These are phyloP conservation scores for Talaromyces thailandensis DNA, from an alignment of 495 filamentous ascomycete species.

Conservation along the genomic window DNA sequence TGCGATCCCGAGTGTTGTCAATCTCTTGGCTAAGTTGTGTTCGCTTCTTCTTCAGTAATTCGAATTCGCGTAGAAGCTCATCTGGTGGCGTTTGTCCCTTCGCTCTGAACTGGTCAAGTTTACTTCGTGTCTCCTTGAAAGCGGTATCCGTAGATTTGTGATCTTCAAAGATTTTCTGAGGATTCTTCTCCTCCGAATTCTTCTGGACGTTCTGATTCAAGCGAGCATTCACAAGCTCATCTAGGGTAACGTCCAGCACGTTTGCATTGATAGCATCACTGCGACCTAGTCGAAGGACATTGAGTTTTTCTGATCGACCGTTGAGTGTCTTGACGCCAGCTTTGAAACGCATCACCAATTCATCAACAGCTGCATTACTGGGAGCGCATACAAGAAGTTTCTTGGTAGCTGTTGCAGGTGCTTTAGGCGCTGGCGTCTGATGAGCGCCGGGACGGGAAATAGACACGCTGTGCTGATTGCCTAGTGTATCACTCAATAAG, in stretches of 20 bases:
- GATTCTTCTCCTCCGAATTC: constrained; percentile 42
- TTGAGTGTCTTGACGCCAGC: constrained; percentile 70
- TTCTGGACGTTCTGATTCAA: constrained; percentile 41
- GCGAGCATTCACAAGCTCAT: constrained; percentile 75
- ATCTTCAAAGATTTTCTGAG: constrained; percentile 72
- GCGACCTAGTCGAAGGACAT: constrained; percentile 83
- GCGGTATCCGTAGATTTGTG: constrained; percentile 67
- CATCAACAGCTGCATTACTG: constrained; percentile 95
- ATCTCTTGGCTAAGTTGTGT: constrained; percentile 69
- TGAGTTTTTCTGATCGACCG: constrained; percentile 62
- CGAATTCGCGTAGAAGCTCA: constrained; percentile 70
- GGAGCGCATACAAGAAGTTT: constrained; percentile 94
- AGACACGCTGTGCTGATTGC: constrained; percentile 34
- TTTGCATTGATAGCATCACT: constrained; percentile 88
- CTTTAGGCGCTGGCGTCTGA: constrained; percentile 11
- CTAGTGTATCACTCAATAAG: constrained; percentile 57
- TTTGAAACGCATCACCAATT: constrained; percentile 89
- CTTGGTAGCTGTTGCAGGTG: constrained; percentile 43
- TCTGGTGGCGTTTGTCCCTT: constrained; percentile 49
- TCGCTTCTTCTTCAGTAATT: constrained; percentile 62
- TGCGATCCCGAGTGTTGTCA: constrained; percentile 75
- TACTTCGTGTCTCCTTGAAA: constrained; percentile 54
- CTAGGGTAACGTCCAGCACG: constrained; percentile 86
- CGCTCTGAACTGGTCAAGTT: constrained; percentile 60
- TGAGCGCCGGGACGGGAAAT: constrained; percentile 38